These are phyloP conservation scores for Annulohypoxylon bovei DNA, from an alignment of 495 filamentous ascomycete species.

Conservation along the genomic window DNA sequence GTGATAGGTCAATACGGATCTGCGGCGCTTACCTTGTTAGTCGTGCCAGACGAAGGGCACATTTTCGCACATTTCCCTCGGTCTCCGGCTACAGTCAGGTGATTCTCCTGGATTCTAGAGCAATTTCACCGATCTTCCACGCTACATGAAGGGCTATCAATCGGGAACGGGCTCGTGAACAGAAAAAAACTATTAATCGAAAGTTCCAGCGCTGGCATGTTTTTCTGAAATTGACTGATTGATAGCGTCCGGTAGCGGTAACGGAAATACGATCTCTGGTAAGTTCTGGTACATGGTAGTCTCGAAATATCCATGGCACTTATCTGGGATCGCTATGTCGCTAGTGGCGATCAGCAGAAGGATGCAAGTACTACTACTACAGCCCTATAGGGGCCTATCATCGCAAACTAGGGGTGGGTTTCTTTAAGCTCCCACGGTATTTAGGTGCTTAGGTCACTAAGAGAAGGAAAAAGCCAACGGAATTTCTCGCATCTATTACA, in stretches of 20 bases:
- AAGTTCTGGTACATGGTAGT: neutral
- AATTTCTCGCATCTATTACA: conserved; percentile 13
- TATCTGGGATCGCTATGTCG: conserved; percentile 11
- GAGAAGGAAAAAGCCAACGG: neutral
- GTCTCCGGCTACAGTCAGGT: conserved; percentile 33
- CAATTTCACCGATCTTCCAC: conserved; percentile 26
- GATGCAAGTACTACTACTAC: conserved; percentile 19
- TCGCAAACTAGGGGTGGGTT: neutral
- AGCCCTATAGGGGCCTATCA: conserved; percentile 20
- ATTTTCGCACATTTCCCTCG: conserved; percentile 19
- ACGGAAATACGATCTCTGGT: neutral
- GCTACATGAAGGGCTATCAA: conserved; percentile 12
- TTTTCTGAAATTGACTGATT: neutral
- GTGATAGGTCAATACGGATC: conserved; percentile 48
- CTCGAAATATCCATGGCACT: conserved; percentile 24
- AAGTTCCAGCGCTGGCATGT: neutral
- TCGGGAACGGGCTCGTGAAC: conserved; percentile 8
- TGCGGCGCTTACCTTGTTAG: conserved; percentile 50
- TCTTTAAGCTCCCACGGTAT: neutral
- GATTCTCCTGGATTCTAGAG: conserved; percentile 31
- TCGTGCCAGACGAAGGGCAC: conserved; percentile 28
- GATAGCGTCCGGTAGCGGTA: neutral
- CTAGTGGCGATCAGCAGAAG: conserved; percentile 23
- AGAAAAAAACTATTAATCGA: neutral
- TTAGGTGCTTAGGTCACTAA: neutral